Base-by-base conservation (phyloP, 1,139 yeast genomes). In the Meyerozyma elateridarum region DNA sequence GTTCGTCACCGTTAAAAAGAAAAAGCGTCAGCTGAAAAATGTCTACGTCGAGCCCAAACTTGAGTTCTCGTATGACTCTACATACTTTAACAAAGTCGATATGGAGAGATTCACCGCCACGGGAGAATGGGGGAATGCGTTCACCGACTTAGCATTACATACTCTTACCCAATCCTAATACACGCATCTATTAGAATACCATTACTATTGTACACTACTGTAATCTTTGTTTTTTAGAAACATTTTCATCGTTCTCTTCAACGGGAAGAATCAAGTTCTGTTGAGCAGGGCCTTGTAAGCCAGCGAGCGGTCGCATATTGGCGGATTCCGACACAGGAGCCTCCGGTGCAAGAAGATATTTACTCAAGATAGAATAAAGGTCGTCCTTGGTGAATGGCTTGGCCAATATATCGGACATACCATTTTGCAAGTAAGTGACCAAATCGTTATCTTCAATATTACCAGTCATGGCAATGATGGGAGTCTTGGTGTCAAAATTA, bases 391-490 rank as follows among this genome's bases (percentile, higher is more conserved):
- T 82, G 53, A 89, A 89, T 1, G 97, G 97, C 54, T 88, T 88
- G 2, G 95, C 94, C 45, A 89, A 63, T 31, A 88, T 84, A 56
- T 87, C 96, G 35, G 85, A 81, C 88, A 89, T 85, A 4, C 96
- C 96, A 50, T 85, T 88, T 44, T 82, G 84, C 38, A 84, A 64
- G 53, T 87, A 88, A 1, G 85, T 81, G 29, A 83, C 83, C 37
- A 85, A 65, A 56, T 85, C 95, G 44, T 81, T 78, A 43, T 81
- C 85, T 46, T 82, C 83, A 36, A 85, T 83, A 48, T 85, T 85
- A 24, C 95, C 93, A 3, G 96, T 87, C 95, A 89, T 87, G 28
- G 95, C 95, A 41, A 88, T 83, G 41, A 89, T 85, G 5, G 96
- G 96, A 0, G 95, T 85, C 37, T 72, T 73, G 15, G 79, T 77